Evolutionary conservation across 768 basidiomycete species (phyloP).

Genomic region (Podaxis sp.): DNA sequence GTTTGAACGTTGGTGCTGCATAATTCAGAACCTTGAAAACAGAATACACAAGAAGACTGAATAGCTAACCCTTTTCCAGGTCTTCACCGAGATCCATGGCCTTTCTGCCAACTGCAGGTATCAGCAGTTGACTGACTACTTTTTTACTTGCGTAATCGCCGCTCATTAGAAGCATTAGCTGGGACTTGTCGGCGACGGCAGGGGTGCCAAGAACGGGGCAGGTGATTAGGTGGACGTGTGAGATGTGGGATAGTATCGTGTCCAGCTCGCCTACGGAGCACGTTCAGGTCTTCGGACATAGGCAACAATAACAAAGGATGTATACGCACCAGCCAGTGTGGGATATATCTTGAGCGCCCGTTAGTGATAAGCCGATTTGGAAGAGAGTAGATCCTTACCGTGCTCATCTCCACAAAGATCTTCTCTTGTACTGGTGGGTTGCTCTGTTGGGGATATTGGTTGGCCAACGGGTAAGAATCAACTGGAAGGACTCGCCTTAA

Average conservation of each 20-base stretch:
- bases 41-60: neutral
- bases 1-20: slow-evolving; percentile 68
- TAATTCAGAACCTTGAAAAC: neutral
- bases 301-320: neutral
- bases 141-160: slow-evolving; percentile 85
- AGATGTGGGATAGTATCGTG: slow-evolving; percentile 54
- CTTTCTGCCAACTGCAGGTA: slow-evolving; percentile 78
- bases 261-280: slow-evolving; percentile 54
- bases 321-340: slow-evolving; percentile 40
- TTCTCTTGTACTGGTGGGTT: slow-evolving; percentile 50
- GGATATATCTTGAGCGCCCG: slow-evolving; percentile 51
- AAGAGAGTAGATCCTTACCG: slow-evolving; percentile 45
- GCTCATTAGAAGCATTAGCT: slow-evolving; percentile 74
- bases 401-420: slow-evolving; percentile 86
- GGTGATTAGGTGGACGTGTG: slow-evolving; percentile 64
- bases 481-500: slow-evolving; percentile 43
- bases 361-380: neutral
- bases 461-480: neutral
- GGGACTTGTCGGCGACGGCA: slow-evolving; percentile 58
- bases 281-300: neutral
- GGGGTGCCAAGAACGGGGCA: slow-evolving; percentile 82
- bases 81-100: slow-evolving; percentile 82
- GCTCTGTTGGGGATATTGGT: slow-evolving; percentile 29
- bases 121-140: slow-evolving; percentile 71
- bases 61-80: slow-evolving; percentile 67